Conservation (phyloP, 345 rosid genomes). For the Eucalyptus polybractea region DNA sequence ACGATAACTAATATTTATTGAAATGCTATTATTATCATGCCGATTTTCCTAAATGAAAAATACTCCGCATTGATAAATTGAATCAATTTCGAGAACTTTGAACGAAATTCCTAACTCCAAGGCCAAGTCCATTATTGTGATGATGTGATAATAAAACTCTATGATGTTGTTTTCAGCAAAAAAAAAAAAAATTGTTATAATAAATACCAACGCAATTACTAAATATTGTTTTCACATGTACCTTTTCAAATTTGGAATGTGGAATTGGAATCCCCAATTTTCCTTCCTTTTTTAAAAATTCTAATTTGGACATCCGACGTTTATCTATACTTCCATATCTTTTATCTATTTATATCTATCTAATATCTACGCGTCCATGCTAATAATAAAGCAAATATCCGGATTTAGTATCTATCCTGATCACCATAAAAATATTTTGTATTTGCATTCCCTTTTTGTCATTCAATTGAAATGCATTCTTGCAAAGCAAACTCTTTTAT, state of each 20-base stretch:
- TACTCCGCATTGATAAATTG: fast-evolving
- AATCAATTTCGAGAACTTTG: background rate
- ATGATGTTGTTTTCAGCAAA: background rate
- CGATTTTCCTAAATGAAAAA: background rate
- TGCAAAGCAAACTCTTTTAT: background rate
- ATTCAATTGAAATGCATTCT: background rate
- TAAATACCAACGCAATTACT: background rate
- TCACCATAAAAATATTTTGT: fast-evolving
- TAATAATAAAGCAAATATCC: background rate
- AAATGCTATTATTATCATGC: background rate
- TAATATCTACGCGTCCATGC: fast-evolving
- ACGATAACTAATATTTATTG: too few species aligned
- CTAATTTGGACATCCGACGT: background rate
- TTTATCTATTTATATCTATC: background rate
- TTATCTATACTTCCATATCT: fast-evolving
- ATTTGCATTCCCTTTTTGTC: background rate
- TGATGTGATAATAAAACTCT: fast-evolving
- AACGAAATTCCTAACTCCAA: background rate
- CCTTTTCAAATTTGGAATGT: background rate
- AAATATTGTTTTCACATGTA: background rate
- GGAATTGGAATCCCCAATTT: background rate
- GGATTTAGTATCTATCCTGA: fast-evolving
- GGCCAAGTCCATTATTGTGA: fast-evolving
- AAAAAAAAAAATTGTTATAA: background rate
- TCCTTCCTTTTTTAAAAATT: background rate